Base-by-base conservation (phyloP, 2,329 filamentous ascomycete genomes). In the Colletotrichum shisoi region DNA sequence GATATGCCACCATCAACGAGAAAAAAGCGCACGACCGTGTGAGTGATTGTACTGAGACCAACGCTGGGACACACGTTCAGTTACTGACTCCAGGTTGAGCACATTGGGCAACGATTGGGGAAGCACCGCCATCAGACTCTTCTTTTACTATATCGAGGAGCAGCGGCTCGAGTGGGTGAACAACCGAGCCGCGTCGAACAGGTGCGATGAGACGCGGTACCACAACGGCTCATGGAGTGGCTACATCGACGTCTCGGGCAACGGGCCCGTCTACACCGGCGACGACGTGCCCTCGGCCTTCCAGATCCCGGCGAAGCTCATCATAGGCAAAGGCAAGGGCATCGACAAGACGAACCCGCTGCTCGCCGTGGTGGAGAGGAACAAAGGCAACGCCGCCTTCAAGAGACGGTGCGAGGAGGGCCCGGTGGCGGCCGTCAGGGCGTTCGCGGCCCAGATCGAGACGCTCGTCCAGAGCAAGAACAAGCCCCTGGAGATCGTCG, bases 81-180 rank as follows among this genome's bases (percentile, higher is more conserved):
- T n/a, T 12, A 34, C 34, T 56, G 37, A 42, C 37, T 27, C 11
- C 5, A 5, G 4, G 5, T 13, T 15, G 51, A 71, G 70, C 19
- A 56, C 52, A 3, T 57, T 72, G 19, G 71, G 62, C 8, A 64
- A 71, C 8, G 71, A 72, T 19, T 53, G 63, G 17, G 71, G 70
- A 7, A 72, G 70, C 49, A 71, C 70, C 0, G 67, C 66, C 13
- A 48, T 61, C 9, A 52, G 71, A 44, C 52, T 63, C 12, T 67
- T 37, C 37, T 27, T 70, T 19, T 64, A 21, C 17, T 37, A 21
- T 0, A 0, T 37, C 11, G 5, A 40, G 2, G 19, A 9, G 19
- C 0, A 17, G 4, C 4, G 5, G 7, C 19, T 40, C 34, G 34
- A 54, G 3, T 8, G 12, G 34, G 9, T 40, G 2, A 12, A 3